Conservation (phyloP, 116 monocot species). For the Posidonia oceanica region DNA sequence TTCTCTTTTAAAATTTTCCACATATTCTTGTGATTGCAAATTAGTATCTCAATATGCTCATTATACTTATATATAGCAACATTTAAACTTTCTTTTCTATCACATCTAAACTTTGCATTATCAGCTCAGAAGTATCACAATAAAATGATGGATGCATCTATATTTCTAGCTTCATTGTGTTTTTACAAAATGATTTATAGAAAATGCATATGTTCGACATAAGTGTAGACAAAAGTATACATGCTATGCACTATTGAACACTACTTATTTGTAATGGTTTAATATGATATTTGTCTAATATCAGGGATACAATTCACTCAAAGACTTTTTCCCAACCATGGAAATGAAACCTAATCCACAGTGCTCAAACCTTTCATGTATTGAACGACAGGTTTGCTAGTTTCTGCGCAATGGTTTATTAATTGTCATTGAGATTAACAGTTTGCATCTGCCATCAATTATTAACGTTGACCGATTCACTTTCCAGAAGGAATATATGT, state of each 20-base stretch:
- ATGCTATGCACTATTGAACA: neutral
- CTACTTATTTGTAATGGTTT: neutral
- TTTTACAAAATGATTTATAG: too few relatives aligned
- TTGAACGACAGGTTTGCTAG: constrained; percentile 66
- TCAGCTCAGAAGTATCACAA: too few relatives aligned
- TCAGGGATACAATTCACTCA: constrained; percentile 94
- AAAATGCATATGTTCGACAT: too few relatives aligned
- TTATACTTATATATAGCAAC: too few relatives aligned
- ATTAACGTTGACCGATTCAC: neutral
- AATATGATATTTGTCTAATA: neutral
- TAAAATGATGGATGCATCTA: too few relatives aligned
- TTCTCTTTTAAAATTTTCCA: too few relatives aligned
- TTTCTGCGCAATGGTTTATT: neutral
- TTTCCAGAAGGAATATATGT: constrained; percentile 67
- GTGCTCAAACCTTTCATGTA: constrained; percentile 78
- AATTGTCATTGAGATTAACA: neutral
- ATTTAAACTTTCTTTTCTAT: too few relatives aligned
- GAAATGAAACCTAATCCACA: constrained; percentile 93
- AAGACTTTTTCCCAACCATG: constrained; percentile 94
- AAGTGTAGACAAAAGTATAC: too few relatives aligned
- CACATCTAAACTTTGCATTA: too few relatives aligned
- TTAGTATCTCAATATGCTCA: too few relatives aligned
- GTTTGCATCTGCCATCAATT: neutral
- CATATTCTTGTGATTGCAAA: too few relatives aligned
- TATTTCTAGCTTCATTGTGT: too few relatives aligned